Percentiles rank a stretch among this genome's conserved stretches.
phyloP scores from a whole-genome alignment of 2,329 filamentous ascomycete species.

The Fusarium guadeloupense region DNA sequence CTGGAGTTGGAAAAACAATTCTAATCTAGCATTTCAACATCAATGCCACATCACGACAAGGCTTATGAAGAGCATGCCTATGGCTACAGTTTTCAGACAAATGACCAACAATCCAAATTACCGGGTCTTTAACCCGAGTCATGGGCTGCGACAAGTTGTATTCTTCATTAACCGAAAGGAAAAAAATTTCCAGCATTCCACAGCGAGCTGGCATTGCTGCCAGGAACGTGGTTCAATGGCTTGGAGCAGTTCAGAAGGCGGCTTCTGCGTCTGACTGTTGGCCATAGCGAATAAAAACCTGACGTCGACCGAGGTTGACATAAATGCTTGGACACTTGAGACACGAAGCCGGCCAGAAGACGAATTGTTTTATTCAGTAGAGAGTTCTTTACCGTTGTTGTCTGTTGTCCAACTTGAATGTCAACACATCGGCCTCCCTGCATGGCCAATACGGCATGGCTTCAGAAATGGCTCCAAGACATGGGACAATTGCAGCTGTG shows the following conservation, averaged over 20 bases:
- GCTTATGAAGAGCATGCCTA: not conserved
- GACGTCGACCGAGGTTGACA: not conserved
- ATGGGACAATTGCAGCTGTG: conserved; percentile 10
- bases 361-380: conserved; percentile 1
- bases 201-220: conserved; percentile 19
- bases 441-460: conserved; percentile 28
- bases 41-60: not conserved
- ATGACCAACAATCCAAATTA: conserved; percentile 21
- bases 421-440: conserved; percentile 34
- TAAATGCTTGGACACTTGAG: conserved; percentile 2
- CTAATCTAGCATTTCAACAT: not conserved
- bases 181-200: conserved; percentile 41
- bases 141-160: conserved; percentile 23
- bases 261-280: conserved; percentile 6
- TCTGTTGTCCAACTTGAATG: conserved; percentile 9
- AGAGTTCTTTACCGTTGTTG: conserved; percentile 1
- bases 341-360: not conserved
- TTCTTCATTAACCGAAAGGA: conserved; percentile 14
- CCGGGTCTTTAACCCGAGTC: conserved; percentile 26
- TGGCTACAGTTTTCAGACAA: not conserved
- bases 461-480: conserved; percentile 19
- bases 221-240: conserved; percentile 31
- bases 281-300: not conserved
- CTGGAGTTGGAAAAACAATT: not conserved
- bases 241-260: no score